phyloP scores from a whole-genome alignment of 441 rosid species.

The Bruguiera hainesii region DNA sequence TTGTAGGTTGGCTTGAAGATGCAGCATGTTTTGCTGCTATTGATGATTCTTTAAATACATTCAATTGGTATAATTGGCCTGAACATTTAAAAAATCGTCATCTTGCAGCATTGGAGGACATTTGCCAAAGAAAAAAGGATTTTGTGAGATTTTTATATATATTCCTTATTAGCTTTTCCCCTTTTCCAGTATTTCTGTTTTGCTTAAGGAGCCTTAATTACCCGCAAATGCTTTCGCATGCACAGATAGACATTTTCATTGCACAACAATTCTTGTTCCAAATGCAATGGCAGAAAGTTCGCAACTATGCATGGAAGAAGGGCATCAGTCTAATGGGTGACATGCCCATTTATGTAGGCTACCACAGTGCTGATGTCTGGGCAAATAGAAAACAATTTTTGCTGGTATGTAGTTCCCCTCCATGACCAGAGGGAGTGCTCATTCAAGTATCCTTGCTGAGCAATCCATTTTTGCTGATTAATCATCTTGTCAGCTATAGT shows the following conservation, averaged over 20 bases:
- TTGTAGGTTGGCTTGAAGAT: slow-evolving; percentile 94
- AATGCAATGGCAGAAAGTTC: slow-evolving; percentile 92
- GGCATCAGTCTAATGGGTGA: slow-evolving; percentile 96
- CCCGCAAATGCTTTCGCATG: slow-evolving; percentile 25
- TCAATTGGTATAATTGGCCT: slow-evolving; percentile 93
- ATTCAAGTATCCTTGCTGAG: slow-evolving; percentile 4
- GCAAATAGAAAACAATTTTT: slow-evolving; percentile 86
- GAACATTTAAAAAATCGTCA: slow-evolving; percentile 73
- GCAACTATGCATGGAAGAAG: slow-evolving; percentile 57
- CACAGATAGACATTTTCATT: slow-evolving; percentile 79
- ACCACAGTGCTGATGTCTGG: slow-evolving; percentile 99
- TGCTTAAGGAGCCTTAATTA: slow-evolving; percentile 16
- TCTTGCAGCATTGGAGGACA: slow-evolving; percentile 85
- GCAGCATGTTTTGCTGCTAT: slow-evolving; percentile 98
- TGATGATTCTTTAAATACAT: slow-evolving; percentile 48
- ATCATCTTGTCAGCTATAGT: not conserved
- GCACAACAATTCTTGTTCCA: slow-evolving; percentile 94
- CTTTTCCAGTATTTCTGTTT: slow-evolving; percentile 5
- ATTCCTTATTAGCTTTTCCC: slow-evolving; percentile 1
- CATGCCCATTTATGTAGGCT: slow-evolving; percentile 97
- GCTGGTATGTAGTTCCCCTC: slow-evolving; percentile 46
- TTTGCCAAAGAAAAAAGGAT: slow-evolving; percentile 64
- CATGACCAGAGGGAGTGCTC: slow-evolving; percentile 6
- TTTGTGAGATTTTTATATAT: slow-evolving; percentile 55
- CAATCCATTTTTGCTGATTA: slow-evolving; percentile 6